Conservation (phyloP, 495 filamentous ascomycete genomes). For the Neurospora africana region DNA sequence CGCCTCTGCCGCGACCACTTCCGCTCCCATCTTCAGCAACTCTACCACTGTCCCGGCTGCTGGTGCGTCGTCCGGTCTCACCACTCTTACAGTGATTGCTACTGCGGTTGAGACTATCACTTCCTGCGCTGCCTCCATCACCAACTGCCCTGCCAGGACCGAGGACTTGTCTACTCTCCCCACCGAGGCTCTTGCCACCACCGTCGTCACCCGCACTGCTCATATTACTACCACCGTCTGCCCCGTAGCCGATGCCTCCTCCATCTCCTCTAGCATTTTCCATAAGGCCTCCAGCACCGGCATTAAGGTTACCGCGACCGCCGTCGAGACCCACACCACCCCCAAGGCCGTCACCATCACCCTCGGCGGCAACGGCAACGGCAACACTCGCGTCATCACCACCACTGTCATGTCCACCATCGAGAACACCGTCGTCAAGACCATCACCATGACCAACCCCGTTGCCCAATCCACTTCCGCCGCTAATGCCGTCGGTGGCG, state of each 20-base stretch:
- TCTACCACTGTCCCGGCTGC: background rate
- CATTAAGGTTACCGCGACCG: conserved; percentile 6
- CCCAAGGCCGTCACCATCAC: conserved; percentile 26
- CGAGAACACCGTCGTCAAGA: conserved; percentile 5
- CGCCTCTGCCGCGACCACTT: conserved; percentile 5
- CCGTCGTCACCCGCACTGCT: conserved; percentile 34
- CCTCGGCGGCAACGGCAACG: conserved; percentile 27
- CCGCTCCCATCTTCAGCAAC: conserved; percentile 4
- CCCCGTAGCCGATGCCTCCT: conserved; percentile 31
- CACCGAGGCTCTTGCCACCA: conserved; percentile 20
- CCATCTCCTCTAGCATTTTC: conserved; percentile 30
- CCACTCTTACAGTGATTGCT: conserved; percentile 40
- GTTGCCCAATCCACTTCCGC: conserved; percentile 11
- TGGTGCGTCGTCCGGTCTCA: conserved; percentile 15
- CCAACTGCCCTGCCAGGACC: conserved; percentile 48
- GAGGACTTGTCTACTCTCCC: conserved; percentile 23
- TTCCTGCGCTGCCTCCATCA: conserved; percentile 51
- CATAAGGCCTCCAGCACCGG: conserved; percentile 24
- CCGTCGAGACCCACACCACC: conserved; percentile 15
- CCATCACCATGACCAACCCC: conserved; percentile 12
- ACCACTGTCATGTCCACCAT: conserved; percentile 33
- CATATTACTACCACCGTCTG: conserved; percentile 35
- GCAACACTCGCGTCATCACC: conserved; percentile 18
- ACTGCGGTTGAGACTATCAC: conserved; percentile 52
- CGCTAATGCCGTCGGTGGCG: conserved; percentile 20